These are phyloP conservation scores for Houttuynia cordata DNA, from an alignment of 164 flowering plant species.

Conservation along the genomic window DNA sequence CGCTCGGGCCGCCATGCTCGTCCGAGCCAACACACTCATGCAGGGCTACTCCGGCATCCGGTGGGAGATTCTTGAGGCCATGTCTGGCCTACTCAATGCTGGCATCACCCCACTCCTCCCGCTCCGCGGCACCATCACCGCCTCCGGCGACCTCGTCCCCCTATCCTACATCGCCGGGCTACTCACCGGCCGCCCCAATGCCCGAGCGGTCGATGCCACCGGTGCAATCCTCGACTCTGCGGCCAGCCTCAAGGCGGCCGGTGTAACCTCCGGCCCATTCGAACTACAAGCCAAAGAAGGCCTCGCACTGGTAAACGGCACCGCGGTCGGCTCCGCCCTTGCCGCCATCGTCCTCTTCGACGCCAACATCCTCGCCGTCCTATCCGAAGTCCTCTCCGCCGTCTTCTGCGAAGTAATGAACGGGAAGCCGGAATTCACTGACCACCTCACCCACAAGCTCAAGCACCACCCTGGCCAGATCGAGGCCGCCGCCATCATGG, in stretches of 20 bases:
- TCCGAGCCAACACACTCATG: slow-evolving; percentile 51
- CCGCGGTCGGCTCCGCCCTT: slow-evolving; percentile 48
- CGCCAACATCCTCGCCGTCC: slow-evolving; percentile 33
- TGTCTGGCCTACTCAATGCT: slow-evolving; percentile 32
- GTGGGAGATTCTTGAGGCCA: slow-evolving; percentile 49
- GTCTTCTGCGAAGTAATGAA: slow-evolving; percentile 54
- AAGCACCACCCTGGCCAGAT: slow-evolving; percentile 69
- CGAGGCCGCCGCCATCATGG: slow-evolving; percentile 64
- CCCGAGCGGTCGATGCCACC: slow-evolving; percentile 30
- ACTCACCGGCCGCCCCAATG: slow-evolving; percentile 45
- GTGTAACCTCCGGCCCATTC: slow-evolving; percentile 32
- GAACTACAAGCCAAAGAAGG: slow-evolving; percentile 54
- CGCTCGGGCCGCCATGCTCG: slow-evolving; percentile 56
- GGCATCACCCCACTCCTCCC: slow-evolving; percentile 50
- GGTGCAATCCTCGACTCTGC: slow-evolving; percentile 27
- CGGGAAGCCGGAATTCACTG: slow-evolving; percentile 55
- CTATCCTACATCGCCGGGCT: slow-evolving; percentile 54
- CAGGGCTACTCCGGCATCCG: slow-evolving; percentile 67
- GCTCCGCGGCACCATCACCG: slow-evolving; percentile 45
- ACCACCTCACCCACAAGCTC: slow-evolving; percentile 47
- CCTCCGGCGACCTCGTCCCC: slow-evolving; percentile 56
- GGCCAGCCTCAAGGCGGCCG: slow-evolving; percentile 26
- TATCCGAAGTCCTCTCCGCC: slow-evolving; percentile 41
- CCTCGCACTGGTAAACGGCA: slow-evolving; percentile 51
- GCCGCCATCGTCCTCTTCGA: slow-evolving; percentile 43